These are phyloP conservation scores for Myxozyma monticola DNA, from an alignment of 805 yeast genomes.

Conservation along the genomic window DNA sequence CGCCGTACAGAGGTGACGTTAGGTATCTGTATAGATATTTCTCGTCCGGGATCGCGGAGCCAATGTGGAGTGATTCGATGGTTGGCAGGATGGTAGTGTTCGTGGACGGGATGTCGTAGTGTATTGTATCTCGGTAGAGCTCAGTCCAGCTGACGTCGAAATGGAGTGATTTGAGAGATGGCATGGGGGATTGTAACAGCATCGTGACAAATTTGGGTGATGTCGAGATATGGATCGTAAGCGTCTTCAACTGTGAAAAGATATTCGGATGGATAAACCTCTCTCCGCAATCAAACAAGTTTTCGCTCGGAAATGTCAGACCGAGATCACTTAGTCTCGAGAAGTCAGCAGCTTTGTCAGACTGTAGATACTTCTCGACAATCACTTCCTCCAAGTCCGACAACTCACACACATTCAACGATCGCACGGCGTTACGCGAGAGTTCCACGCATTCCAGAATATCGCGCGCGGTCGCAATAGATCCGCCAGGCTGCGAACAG, in stretches of 20 bases:
- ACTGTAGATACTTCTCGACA: slow-evolving; percentile 2
- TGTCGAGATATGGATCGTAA: slow-evolving; percentile 11
- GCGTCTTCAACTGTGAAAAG: slow-evolving; percentile 1
- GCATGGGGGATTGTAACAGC: background rate
- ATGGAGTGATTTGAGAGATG: slow-evolving; percentile 1
- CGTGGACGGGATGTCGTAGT: slow-evolving; percentile 8
- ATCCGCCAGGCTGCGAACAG: background rate
- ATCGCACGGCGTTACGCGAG: background rate
- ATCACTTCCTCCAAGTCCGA: background rate
- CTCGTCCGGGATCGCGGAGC: slow-evolving; percentile 8
- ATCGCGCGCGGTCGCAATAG: background rate
- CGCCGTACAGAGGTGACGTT: slow-evolving; percentile 17
- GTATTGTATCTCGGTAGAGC: slow-evolving; percentile 11
- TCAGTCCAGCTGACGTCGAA: slow-evolving; percentile 20
- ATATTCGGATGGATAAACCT: background rate
- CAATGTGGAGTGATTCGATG: slow-evolving; percentile 11
- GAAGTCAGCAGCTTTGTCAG: background rate
- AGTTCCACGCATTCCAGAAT: background rate
- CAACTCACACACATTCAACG: background rate
- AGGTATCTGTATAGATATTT: slow-evolving; percentile 17
- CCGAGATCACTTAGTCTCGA: background rate
- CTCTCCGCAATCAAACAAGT: background rate
- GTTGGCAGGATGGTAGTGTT: slow-evolving; percentile 1
- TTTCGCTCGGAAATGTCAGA: background rate
- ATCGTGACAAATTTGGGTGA: slow-evolving; percentile 8